A percentile compares a stretch with the other conserved stretches of the same genome.
phyloP scores from a whole-genome alignment of 176 grass and related monocot genomes.

The Musa acuminata region DNA sequence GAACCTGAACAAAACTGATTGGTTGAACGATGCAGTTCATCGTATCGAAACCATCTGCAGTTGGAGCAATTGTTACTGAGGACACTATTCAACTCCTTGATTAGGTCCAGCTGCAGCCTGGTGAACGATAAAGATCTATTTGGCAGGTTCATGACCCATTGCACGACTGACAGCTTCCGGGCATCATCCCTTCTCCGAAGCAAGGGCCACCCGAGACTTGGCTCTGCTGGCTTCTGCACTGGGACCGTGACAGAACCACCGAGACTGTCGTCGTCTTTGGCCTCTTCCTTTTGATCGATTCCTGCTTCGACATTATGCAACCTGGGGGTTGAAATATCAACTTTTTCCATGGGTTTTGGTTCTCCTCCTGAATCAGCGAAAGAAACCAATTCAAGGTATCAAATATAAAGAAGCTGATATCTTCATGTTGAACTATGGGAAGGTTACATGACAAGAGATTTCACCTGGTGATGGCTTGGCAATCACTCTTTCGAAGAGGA shows the following conservation, averaged over 20 bases:
- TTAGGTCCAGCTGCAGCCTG: constrained; percentile 29
- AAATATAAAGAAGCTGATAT: not conserved
- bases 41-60: constrained; percentile 81
- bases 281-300: not conserved
- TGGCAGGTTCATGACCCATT: constrained; percentile 96
- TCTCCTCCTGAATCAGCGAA: constrained; percentile 40
- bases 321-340: too few species aligned
- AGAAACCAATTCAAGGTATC: not conserved
- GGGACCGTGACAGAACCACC: not conserved
- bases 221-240: constrained; percentile 29
- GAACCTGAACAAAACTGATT: constrained; percentile 76
- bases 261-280: too few species aligned
- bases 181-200: constrained; percentile 35
- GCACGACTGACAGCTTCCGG: constrained; percentile 82
- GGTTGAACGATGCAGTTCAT: constrained; percentile 65
- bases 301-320: not conserved
- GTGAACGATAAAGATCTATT: constrained; percentile 30
- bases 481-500: constrained; percentile 53
- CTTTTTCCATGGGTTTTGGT: constrained; percentile 22
- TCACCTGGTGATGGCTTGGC: constrained; percentile 47
- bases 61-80: constrained; percentile 32
- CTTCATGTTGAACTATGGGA: too few species aligned
- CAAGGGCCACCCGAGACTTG: constrained; percentile 78
- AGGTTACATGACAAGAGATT: not conserved
- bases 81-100: constrained; percentile 42